phyloP scores from a whole-genome alignment of 139 green algal species.

The Chlorella sp. region DNA sequence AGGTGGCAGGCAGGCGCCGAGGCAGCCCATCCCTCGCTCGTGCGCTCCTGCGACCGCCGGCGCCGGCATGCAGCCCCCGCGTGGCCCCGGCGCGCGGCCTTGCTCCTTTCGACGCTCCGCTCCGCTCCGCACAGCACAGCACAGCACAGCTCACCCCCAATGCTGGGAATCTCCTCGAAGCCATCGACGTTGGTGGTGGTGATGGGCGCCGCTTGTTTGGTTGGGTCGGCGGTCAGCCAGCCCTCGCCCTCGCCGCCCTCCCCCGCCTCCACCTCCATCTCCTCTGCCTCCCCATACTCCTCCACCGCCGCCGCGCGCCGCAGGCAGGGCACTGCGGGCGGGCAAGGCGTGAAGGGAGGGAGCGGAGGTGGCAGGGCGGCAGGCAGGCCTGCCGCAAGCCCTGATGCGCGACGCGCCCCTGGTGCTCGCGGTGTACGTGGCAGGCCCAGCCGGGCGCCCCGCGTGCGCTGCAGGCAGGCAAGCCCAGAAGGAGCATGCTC shows the following conservation, averaged over 20 bases:
- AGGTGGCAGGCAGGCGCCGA: background rate
- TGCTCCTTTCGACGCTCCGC: no score
- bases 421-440: no score
- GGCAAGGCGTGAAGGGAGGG: background rate
- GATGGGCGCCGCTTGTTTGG: background rate
- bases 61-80: no score
- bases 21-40: background rate
- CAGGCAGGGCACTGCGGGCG: constrained; percentile 79
- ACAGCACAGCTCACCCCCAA: constrained; percentile 47
- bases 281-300: constrained; percentile 33
- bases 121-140: no score
- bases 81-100: no score
- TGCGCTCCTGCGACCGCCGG: no score
- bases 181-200: constrained; percentile 26
- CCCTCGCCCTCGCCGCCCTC: constrained; percentile 60
- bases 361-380: no score
- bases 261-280: constrained; percentile 54
- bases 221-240: constrained; percentile 69
- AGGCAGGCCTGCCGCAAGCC: background rate
- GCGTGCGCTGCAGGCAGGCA: background rate
- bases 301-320: constrained; percentile 69
- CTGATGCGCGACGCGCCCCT: no score
- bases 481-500: background rate
- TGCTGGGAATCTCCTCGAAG: constrained; percentile 54
- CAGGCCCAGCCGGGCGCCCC: background rate